Evolutionary conservation across 371 early-diverging fungal species (phyloP).

Genomic region (Nematocida sp.): DNA sequence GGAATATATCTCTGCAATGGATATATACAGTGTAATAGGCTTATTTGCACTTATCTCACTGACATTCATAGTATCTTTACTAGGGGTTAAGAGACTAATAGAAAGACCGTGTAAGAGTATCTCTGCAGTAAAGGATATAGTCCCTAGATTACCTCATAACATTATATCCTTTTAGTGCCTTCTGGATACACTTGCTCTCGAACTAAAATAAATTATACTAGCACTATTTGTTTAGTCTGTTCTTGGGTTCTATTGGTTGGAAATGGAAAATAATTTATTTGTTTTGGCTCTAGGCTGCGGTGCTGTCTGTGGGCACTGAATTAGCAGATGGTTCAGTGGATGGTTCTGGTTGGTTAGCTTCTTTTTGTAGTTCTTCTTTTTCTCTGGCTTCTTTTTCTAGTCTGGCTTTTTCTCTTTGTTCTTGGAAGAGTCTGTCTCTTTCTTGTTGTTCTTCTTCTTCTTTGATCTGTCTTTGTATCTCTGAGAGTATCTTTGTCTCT

Average conservation of each 20-base stretch:
- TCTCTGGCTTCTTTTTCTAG: not conserved
- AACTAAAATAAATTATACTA: not conserved
- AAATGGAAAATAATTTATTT: not conserved
- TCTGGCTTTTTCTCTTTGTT: not conserved
- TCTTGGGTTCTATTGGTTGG: not conserved
- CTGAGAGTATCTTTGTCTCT: not conserved
- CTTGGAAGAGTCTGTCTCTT: not conserved
- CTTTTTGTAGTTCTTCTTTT: not conserved
- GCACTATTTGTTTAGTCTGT: not conserved
- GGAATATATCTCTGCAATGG: constrained; percentile 2
- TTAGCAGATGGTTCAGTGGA: too few relatives aligned
- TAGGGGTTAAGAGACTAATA: constrained; percentile 32
- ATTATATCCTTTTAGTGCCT: not conserved
- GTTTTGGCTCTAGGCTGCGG: not conserved
- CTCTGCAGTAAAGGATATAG: not conserved
- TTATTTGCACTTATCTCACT: constrained; percentile 39
- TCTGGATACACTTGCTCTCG: constrained; percentile 35
- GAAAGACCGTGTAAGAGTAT: constrained; percentile 28
- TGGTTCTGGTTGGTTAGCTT: too few relatives aligned
- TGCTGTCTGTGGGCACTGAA: not conserved
- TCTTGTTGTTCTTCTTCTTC: not conserved
- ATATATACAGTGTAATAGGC: not conserved
- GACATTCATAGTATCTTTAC: constrained; percentile 37
- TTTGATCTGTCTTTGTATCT: not conserved
- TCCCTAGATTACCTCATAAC: not conserved